Conservation (phyloP, 192 early-diverging fungal genomes). For the Gryganskiella cystojenkinii region DNA sequence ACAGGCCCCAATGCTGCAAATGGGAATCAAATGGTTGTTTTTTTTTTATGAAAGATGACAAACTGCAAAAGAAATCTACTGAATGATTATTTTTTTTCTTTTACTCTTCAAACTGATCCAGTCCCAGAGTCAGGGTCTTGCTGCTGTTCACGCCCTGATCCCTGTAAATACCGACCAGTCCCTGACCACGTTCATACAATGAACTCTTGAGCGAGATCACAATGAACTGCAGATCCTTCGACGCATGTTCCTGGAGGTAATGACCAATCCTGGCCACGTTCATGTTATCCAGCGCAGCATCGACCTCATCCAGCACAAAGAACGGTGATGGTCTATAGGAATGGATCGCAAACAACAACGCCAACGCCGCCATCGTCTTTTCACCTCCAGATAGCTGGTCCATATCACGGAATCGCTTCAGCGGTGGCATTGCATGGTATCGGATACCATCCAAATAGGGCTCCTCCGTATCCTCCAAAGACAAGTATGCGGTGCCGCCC, state of each 20-base stretch:
- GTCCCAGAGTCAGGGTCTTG: conserved; percentile 77
- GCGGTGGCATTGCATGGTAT: conserved; percentile 99
- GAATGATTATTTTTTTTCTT: not conserved
- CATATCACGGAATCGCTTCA: conserved; percentile 99
- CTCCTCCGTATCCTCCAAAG: conserved; percentile 92
- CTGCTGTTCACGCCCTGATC: conserved; percentile 89
- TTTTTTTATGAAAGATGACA: too few relatives aligned
- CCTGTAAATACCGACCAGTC: conserved; percentile 95
- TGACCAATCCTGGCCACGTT: conserved; percentile 94
- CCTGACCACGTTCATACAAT: conserved; percentile 93
- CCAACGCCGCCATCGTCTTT: conserved; percentile 97
- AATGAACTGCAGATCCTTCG: conserved; percentile 89
- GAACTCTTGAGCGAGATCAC: conserved; percentile 97
- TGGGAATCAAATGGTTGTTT: too few relatives aligned
- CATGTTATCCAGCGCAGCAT: conserved; percentile 97
- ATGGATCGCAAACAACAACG: conserved; percentile 97
- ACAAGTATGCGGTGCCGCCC: conserved; percentile 96
- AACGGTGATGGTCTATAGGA: conserved; percentile 94
- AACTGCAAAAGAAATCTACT: too few relatives aligned
- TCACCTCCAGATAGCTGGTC: conserved; percentile 98
- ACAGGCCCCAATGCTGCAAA: too few relatives aligned
- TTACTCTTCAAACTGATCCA: conserved; percentile 45
- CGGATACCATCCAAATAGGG: conserved; percentile 94
- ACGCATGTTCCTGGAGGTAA: conserved; percentile 85
- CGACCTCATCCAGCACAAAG: conserved; percentile 99